A percentile compares a stretch with the other conserved stretches of the same genome.
Evolutionary conservation across 139 green algal species (phyloP).

Genomic region (Chloropicon primus): DNA sequence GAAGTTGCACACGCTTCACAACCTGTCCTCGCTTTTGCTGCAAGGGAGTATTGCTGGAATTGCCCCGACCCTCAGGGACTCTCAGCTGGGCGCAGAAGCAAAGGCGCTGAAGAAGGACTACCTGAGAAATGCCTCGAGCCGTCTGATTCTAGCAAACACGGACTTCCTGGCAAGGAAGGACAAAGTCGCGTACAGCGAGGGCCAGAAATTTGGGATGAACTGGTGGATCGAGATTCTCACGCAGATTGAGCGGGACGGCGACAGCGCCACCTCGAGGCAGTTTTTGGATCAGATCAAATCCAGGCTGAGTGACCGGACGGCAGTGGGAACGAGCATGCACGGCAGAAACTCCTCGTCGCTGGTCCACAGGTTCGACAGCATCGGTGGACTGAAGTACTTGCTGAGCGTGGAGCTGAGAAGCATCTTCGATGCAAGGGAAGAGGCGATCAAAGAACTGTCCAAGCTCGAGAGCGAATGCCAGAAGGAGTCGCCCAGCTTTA

Average conservation of each 20-base stretch:
- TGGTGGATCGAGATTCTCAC: background rate
- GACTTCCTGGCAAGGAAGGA: slow-evolving; percentile 12
- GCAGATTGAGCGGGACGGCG: slow-evolving; percentile 7
- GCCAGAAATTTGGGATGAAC: background rate
- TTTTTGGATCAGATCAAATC: background rate
- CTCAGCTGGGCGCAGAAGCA: slow-evolving; percentile 25
- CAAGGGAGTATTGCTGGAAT: slow-evolving; percentile 10
- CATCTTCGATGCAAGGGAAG: slow-evolving; percentile 10
- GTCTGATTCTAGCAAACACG: slow-evolving; percentile 18
- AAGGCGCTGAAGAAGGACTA: slow-evolving; percentile 31
- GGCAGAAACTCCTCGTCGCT: slow-evolving; percentile 37
- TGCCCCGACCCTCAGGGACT: slow-evolving; percentile 46
- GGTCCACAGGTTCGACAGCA: slow-evolving; percentile 29
- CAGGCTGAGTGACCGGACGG: background rate
- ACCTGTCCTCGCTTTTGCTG: slow-evolving; percentile 46
- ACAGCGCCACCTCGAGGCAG: background rate
- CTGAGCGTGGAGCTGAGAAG: slow-evolving; percentile 32
- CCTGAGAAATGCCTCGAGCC: slow-evolving; percentile 24
- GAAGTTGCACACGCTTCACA: slow-evolving; percentile 71
- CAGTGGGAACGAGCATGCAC: background rate
- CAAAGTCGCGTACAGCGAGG: background rate
- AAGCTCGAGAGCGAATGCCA: slow-evolving; percentile 3
- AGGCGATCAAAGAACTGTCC: slow-evolving; percentile 17
- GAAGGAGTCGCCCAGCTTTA: background rate
- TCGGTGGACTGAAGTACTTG: slow-evolving; percentile 40